Percentiles rank a stretch among this genome's conserved stretches.
Evolutionary conservation across 441 rosid species (phyloP).

Genomic region (Flueggea neowawraea): DNA sequence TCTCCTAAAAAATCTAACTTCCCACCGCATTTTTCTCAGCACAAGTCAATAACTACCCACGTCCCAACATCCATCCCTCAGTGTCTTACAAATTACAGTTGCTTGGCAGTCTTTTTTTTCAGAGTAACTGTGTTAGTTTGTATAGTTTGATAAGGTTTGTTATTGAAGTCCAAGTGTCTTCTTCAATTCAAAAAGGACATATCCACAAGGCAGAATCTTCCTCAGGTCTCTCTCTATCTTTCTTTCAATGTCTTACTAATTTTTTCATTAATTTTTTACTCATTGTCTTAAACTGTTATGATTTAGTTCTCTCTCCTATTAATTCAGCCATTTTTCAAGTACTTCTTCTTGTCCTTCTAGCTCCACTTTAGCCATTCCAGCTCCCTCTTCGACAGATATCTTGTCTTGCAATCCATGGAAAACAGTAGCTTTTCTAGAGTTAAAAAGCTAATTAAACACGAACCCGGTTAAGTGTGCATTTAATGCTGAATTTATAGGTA

Average conservation of each 20-base stretch:
- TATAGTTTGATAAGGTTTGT: slow-evolving; percentile 23
- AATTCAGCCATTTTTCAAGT: no score
- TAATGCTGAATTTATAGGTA: no score
- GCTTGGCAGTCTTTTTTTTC: no score
- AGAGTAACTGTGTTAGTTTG: background rate
- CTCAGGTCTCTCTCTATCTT: slow-evolving; percentile 12
- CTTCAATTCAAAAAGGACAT: slow-evolving; percentile 17
- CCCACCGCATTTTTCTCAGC: no score
- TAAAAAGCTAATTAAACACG: no score
- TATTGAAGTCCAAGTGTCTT: slow-evolving; percentile 11
- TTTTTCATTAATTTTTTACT: background rate
- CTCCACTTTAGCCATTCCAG: background rate
- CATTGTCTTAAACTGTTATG: background rate
- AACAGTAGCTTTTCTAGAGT: no score
- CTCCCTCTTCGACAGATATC: background rate
- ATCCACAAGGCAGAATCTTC: slow-evolving; percentile 23
- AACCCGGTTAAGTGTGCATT: no score
- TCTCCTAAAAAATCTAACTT: slow-evolving; percentile 26
- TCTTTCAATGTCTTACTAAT: background rate
- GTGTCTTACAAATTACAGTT: slow-evolving; percentile 3
- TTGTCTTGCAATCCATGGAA: no score
- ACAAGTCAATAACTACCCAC: slow-evolving; percentile 7
- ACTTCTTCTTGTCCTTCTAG: background rate
- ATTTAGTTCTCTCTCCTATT: background rate
- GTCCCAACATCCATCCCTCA: slow-evolving; percentile 14